A percentile compares a stretch with the other conserved stretches of the same genome.
phyloP scores from a whole-genome alignment of 192 early-diverging fungal genomes.

The Chytriomyces confervae region DNA sequence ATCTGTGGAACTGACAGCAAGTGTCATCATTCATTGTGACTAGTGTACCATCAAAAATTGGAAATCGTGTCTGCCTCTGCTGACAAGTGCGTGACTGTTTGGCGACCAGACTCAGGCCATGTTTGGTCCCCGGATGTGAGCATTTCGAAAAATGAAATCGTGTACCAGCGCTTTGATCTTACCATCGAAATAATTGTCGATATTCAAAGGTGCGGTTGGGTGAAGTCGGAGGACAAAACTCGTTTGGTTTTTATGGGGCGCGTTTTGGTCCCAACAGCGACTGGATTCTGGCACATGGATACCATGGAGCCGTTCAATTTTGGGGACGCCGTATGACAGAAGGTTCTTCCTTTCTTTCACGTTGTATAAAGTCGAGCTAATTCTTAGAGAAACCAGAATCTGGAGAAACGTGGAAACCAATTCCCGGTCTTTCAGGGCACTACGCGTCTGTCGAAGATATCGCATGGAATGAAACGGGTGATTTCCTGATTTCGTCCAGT shows the following conservation, averaged over 20 bases:
- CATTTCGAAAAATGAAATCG: slow-evolving; percentile 1
- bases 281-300: slow-evolving; percentile 75
- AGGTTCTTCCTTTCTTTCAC: background rate
- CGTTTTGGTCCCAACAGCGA: slow-evolving; percentile 68
- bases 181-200: background rate
- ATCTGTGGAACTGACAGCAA: background rate
- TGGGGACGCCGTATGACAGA: slow-evolving; percentile 65
- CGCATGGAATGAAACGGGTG: slow-evolving; percentile 79
- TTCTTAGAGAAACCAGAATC: background rate
- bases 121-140: slow-evolving; percentile 81
- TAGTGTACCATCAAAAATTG: slow-evolving; percentile 62
- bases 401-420: slow-evolving; percentile 68
- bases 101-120: slow-evolving; percentile 78
- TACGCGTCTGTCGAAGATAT: slow-evolving; percentile 77
- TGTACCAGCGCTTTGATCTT: too few relatives aligned
- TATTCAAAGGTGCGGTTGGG: slow-evolving; percentile 75
- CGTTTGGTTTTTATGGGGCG: slow-evolving; percentile 83
- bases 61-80: slow-evolving; percentile 82
- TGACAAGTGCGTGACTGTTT: slow-evolving; percentile 91
- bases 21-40: slow-evolving; percentile 18
- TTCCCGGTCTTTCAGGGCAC: slow-evolving; percentile 81
- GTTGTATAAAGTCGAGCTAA: too few relatives aligned
- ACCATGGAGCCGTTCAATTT: slow-evolving; percentile 82
- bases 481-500: slow-evolving; percentile 72
- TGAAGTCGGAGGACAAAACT: slow-evolving; percentile 77